phyloP scores from a whole-genome alignment of 2,329 filamentous ascomycete species.

The Fusarium nygamai region DNA sequence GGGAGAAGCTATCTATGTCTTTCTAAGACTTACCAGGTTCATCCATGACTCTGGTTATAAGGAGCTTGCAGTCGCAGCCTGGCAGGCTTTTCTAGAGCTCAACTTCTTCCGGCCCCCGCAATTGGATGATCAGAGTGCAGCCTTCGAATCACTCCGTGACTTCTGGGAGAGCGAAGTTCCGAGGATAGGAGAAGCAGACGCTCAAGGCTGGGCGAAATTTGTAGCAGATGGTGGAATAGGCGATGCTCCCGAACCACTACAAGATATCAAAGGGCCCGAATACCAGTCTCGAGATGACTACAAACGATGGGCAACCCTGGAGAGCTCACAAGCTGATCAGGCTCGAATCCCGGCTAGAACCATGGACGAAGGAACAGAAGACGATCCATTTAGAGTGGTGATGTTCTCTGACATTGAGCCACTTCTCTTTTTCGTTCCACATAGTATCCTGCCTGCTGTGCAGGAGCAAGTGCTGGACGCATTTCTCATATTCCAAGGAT shows the following conservation, averaged over 20 bases:
- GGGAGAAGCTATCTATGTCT: slow-evolving; percentile 67
- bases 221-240: slow-evolving; percentile 48
- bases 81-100: slow-evolving; percentile 84
- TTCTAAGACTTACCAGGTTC: slow-evolving; percentile 79
- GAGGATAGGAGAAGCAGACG: slow-evolving; percentile 77
- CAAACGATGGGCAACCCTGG: slow-evolving; percentile 63
- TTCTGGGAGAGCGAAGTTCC: slow-evolving; percentile 91
- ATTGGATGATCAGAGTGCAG: slow-evolving; percentile 38
- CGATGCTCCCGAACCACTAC: slow-evolving; percentile 53
- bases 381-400: slow-evolving; percentile 85
- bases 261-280: slow-evolving; percentile 7
- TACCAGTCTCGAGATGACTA: slow-evolving; percentile 56
- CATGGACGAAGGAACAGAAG: slow-evolving; percentile 77
- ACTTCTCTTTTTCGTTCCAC: slow-evolving; percentile 65
- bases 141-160: slow-evolving; percentile 63
- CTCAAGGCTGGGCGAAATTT: slow-evolving; percentile 76
- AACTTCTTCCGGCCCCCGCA: slow-evolving; percentile 68
- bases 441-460: slow-evolving; percentile 46
- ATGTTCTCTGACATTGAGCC: slow-evolving; percentile 80
- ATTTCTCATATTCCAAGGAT: slow-evolving; percentile 73
- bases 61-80: slow-evolving; percentile 80
- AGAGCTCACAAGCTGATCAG: slow-evolving; percentile 58
- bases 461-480: slow-evolving; percentile 69
- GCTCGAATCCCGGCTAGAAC: slow-evolving; percentile 75
- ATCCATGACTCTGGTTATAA: slow-evolving; percentile 80